Base-by-base conservation (phyloP, 305 asterid genomes). In the Rubia peregrina region DNA sequence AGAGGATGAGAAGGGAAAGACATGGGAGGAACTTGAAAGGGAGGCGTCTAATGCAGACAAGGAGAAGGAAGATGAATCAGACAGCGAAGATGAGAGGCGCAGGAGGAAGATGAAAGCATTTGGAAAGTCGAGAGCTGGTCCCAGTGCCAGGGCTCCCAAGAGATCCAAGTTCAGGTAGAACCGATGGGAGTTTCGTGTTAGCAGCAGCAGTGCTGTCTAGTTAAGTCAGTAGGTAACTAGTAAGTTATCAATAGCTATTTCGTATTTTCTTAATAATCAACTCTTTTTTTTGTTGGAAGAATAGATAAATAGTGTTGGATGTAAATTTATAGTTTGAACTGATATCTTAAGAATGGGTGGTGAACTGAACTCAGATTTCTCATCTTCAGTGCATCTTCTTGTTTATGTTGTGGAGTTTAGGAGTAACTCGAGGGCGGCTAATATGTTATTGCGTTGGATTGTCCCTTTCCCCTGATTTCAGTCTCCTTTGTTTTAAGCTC, bases 11-110 rank as follows among this genome's bases (percentile, higher is more conserved):
- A 63, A 85, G 71, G 96, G 96, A 1, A 88, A 90, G 71, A 85
- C 96, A 10, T 90, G 96, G 96, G 96, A 86, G 43, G 96, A 90
- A 83, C 71, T 90, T 77, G 95, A 90, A 74, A 81, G 85, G 80
- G 96, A 90, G 79, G 95, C 96, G 66, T 84, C 82, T 76, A 80
- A 86, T 61, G 96, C 95, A 0, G 96, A 90, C 70, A 76, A 81
- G 74, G 95, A 90, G 85, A 83, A 80, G 56, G 90, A 87, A n/a
- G 73, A 81, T n/a, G 95, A 90, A 61, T 85, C 88, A 1, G 96
- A 90, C 75, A 88, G 95, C 2, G 96, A 86, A 72, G 95, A 86
- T 0, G 95, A 90, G 67, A 81, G 90, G 56, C 78, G 85, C 75
- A 83, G 92, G 66, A 82, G 89, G 51, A 90, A 86, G 76, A 60